Conservation (phyloP, 164 flowering plant genomes). For the Umbellularia californica region DNA sequence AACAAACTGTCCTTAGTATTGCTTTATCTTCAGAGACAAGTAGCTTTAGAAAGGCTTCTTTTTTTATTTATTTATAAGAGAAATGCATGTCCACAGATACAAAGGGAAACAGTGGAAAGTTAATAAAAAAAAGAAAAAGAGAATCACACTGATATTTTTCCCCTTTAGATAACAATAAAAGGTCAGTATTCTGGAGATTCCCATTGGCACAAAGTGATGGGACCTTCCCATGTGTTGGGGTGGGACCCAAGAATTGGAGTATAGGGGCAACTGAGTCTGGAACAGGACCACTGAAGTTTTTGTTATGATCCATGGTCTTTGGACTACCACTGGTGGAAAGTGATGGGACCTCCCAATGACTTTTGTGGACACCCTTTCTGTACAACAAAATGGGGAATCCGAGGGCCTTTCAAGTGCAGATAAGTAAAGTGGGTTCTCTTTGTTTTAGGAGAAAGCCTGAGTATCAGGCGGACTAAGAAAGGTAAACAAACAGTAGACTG, state of each 20-base stretch:
- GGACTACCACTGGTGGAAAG: not conserved
- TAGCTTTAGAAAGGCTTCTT: not conserved
- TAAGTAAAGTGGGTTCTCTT: not conserved
- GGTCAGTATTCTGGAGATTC: not conserved
- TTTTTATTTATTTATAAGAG: not conserved
- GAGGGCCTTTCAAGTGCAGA: not conserved
- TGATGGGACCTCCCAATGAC: not conserved
- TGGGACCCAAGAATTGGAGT: not conserved
- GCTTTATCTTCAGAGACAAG: not conserved
- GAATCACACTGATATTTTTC: not conserved
- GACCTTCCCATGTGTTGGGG: not conserved
- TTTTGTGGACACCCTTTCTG: not conserved
- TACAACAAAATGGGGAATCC: not conserved
- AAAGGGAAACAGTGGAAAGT: not conserved
- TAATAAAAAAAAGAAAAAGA: not conserved
- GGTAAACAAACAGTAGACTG: not conserved
- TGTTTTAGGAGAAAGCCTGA: not conserved
- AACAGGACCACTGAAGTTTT: too few relatives aligned
- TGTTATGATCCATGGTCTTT: too few relatives aligned
- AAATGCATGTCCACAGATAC: not conserved
- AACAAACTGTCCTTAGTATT: not conserved
- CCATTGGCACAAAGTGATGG: not conserved
- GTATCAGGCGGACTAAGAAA: not conserved
- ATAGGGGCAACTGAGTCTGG: not conserved
- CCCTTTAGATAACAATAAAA: not conserved